phyloP scores from a whole-genome alignment of 371 early-diverging fungal genomes.

The Chytridium lagenaria region DNA sequence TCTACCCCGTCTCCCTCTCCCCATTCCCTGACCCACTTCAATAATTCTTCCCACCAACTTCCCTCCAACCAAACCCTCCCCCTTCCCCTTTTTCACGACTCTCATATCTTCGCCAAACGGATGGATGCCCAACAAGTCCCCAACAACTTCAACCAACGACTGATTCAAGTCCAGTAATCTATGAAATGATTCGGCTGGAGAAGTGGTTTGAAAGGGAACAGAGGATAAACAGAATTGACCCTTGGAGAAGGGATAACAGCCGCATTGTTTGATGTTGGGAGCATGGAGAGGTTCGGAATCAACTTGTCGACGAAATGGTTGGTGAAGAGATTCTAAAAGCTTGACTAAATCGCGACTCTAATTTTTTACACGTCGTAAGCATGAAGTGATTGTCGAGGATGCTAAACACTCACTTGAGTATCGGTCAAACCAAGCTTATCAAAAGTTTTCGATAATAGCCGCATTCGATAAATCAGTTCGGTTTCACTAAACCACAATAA shows the following conservation, averaged over 20 bases:
- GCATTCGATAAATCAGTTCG: background rate
- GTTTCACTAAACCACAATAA: background rate
- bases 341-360: too few relatives aligned
- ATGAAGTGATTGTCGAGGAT: too few relatives aligned
- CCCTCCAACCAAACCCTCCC: background rate
- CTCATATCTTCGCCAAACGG: background rate
- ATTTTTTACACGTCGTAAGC: too few relatives aligned
- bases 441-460: background rate
- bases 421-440: too few relatives aligned
- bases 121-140: background rate
- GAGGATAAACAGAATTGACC: background rate
- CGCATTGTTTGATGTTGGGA: background rate
- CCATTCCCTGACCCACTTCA: background rate
- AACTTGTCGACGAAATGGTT: too few relatives aligned
- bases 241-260: background rate
- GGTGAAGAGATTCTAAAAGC: too few relatives aligned
- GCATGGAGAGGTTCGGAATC: too few relatives aligned
- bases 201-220: background rate
- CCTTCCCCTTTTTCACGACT: background rate
- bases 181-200: background rate
- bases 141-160: background rate
- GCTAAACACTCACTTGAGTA: too few relatives aligned
- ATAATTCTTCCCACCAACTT: background rate
- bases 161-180: background rate
- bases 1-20: too few relatives aligned